A percentile compares a stretch with the other conserved stretches of the same genome.
Evolutionary conservation across 2,329 filamentous ascomycete species (phyloP).

Genomic region (Cadophora sp.): DNA sequence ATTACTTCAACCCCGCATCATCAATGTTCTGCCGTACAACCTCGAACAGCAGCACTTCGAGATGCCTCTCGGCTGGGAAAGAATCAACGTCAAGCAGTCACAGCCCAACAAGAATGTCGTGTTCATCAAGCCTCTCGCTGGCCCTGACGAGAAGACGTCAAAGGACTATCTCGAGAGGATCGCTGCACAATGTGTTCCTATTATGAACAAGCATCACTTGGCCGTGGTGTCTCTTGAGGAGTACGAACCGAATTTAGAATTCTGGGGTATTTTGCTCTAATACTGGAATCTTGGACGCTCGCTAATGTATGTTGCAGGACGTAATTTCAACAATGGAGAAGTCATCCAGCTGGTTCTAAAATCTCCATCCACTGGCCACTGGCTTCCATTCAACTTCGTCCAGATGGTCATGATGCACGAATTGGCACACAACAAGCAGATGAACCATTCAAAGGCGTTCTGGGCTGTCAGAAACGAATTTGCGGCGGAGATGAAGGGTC

Average conservation of each 20-base stretch:
- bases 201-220: constrained; percentile 71
- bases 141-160: constrained; percentile 65
- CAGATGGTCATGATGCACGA: constrained; percentile 95
- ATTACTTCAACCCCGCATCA: not conserved
- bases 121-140: constrained; percentile 82
- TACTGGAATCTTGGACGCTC: not conserved
- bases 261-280: constrained; percentile 53
- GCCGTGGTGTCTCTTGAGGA: constrained; percentile 78
- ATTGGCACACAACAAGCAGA: constrained; percentile 85
- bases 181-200: constrained; percentile 78
- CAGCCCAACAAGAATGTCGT: constrained; percentile 80
- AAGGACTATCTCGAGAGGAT: constrained; percentile 78
- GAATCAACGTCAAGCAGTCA: constrained; percentile 76
- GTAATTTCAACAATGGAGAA: constrained; percentile 91
- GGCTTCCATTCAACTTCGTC: constrained; percentile 84
- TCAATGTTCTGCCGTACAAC: not conserved
- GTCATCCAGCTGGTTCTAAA: constrained; percentile 85
- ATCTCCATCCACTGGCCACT: constrained; percentile 66
- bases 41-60: not conserved
- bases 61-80: constrained; percentile 81
- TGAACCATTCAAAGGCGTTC: constrained; percentile 86
- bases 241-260: constrained; percentile 80
- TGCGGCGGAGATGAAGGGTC: constrained; percentile 69
- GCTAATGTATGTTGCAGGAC: constrained; percentile 58
- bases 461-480: constrained; percentile 81